Conservation (phyloP, 2,329 filamentous ascomycete species). For the Aspergillus pseudoterreus region DNA sequence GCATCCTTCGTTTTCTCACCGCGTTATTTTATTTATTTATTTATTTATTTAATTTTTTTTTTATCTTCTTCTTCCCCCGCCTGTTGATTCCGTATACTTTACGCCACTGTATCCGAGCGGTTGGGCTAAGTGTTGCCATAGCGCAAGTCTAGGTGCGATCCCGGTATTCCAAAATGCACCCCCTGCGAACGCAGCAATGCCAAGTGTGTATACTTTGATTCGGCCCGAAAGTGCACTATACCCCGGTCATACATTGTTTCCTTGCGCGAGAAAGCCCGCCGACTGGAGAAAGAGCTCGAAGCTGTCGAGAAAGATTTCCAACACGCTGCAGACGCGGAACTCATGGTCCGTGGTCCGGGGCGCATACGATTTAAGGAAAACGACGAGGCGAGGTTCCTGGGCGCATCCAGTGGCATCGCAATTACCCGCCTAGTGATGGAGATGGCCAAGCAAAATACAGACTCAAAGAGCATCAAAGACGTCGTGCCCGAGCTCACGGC, state of each 20-base stretch:
- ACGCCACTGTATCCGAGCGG: background rate
- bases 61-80: background rate
- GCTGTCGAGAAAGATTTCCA: conserved; percentile 74
- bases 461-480: conserved; percentile 86
- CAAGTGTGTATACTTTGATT: conserved; percentile 92
- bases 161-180: conserved; percentile 82
- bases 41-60: too few relatives aligned
- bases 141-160: conserved; percentile 96
- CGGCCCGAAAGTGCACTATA: conserved; percentile 78
- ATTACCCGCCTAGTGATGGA: conserved; percentile 96
- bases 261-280: conserved; percentile 79
- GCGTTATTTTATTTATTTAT: too few relatives aligned
- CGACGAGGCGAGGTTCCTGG: conserved; percentile 86
- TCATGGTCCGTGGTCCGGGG: conserved; percentile 81
- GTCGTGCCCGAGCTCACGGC: conserved; percentile 74
- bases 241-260: conserved; percentile 89
- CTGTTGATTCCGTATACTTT: background rate
- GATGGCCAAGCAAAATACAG: conserved; percentile 88
- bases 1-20: conserved; percentile 2
- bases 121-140: conserved; percentile 35
- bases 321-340: conserved; percentile 68
- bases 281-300: conserved; percentile 75
- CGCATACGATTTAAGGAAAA: conserved; percentile 79
- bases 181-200: conserved; percentile 91
- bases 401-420: conserved; percentile 90